Evolutionary conservation across 345 rosid genomes (phyloP), one percentile per base, ranked within the genome.

Genomic region (Linum lewisii): DNA sequence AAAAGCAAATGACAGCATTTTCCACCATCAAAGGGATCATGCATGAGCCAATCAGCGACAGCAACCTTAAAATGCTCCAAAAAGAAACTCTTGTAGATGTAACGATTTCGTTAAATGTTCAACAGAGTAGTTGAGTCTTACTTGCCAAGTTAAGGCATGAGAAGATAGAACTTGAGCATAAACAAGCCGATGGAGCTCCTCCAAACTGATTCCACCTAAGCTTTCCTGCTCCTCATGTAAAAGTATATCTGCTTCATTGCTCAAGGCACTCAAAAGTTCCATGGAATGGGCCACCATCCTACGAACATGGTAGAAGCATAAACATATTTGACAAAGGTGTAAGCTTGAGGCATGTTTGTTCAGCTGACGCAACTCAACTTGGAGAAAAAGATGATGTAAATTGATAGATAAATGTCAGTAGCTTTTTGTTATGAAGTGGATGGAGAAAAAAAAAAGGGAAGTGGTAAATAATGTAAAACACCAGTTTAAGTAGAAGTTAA

Each of bases 221-320:
- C 78, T 75, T 66, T 67, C 66, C 63, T 44, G 79, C 69, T 93
- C 95, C 76, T 93, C 88, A 63, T 76, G 87, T 71, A 93, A 75
- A 78, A 89, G 80, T 75, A 32, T 45, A 38, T 87, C 94, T 52
- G 85, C 92, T 71, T 84, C 81, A 59, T 87, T 80, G 54, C 84
- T 84, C 66, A 88, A 89, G 69, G 94, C 82, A 63, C 84, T 78
- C 82, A 93, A 75, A 60, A 89, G 68, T 74, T 93, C 97, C 64
- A 82, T 79, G 58, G 95, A 90, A 70, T 93, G 99, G 36, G 84
- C 80, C 71, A 85, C 94, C 95, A 93, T 87, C 99, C 99, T 89
- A 74, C 57, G 53, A 63, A 69, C 45, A 66, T 20, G 56, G 24
- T 20, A 15, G 9, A 19, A 52, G 21, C 10, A 52, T 24, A 10